Evolutionary conservation across 352 stramenopile species (phyloP).

Genomic region (Pythium phragmitis): DNA sequence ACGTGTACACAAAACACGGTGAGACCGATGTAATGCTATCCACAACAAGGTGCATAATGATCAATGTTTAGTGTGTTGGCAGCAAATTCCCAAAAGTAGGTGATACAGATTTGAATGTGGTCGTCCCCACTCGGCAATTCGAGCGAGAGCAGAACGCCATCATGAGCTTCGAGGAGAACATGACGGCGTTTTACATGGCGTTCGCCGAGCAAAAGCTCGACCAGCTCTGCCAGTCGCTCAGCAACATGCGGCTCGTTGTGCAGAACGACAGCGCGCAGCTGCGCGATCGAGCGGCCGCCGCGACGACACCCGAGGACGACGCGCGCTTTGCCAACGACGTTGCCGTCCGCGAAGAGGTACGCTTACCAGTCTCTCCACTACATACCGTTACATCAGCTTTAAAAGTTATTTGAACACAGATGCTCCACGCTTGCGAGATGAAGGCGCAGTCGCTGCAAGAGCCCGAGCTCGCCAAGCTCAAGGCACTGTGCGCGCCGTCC

Average conservation of each 20-base stretch:
- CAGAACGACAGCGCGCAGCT: slow-evolving; percentile 31
- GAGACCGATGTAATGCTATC: neutral
- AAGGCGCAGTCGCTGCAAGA: slow-evolving; percentile 53
- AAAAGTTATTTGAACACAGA: slow-evolving; percentile 26
- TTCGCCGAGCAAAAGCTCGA: slow-evolving; percentile 74
- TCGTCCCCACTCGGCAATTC: neutral
- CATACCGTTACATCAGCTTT: neutral
- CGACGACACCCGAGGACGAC: slow-evolving; percentile 20
- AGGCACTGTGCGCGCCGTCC: slow-evolving; percentile 35
- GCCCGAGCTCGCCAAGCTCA: slow-evolving; percentile 43
- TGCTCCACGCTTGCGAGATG: slow-evolving; percentile 70
- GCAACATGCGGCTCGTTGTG: slow-evolving; percentile 51
- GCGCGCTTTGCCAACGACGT: slow-evolving; percentile 14
- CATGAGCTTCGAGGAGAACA: slow-evolving; percentile 80
- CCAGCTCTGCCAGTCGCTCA: slow-evolving; percentile 55
- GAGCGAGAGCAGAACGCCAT: neutral
- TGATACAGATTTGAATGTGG: neutral
- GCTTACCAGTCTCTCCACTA: neutral
- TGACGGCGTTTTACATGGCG: slow-evolving; percentile 82
- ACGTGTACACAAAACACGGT: neutral
- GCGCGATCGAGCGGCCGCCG: slow-evolving; percentile 22
- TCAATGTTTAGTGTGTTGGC: neutral
- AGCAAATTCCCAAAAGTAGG: neutral
- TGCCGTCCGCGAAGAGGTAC: slow-evolving; percentile 63
- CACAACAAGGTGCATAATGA: neutral